Evolutionary conservation across 306 rosid genomes (phyloP), one percentile per base, ranked within the genome.

Genomic region (Sindora glabra): DNA sequence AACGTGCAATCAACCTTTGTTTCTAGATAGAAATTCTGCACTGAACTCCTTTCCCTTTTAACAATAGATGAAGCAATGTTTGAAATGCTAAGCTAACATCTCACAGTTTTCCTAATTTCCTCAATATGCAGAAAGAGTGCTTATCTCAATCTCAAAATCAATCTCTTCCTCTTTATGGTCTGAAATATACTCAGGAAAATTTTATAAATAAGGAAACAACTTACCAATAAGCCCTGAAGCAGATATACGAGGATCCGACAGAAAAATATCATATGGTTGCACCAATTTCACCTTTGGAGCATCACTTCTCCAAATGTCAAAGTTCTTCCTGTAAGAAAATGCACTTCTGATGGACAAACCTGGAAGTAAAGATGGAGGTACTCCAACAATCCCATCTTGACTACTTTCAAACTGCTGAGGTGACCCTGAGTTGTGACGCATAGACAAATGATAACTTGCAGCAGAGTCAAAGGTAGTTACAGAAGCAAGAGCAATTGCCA

Each of bases 201-300:
- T 23, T 48, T 26, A 57, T 10, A 62, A 24, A 30, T 17, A 48
- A 53, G 41, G 52, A 32, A 40, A 46, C 64, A 65, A 67, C 71
- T 62, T 78, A 88, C 99, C 96, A 37, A 83, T 74, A 54, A 74
- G 83, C 77, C 87, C 95, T 0, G 95, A 81, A 29, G 85, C 84
- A 8, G 94, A 83, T 60, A 86, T 73, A 3, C 60, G 86, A 38
- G 96, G 84, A 63, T 75, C 80, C 30, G 94, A 86, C 65, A 89
- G 95, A 67, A 92, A 88, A 1, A 82, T 19, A 72, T 92, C 99
- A 80, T 68, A 80, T 2, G 90, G 96, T 71, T 80, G 90, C 36
- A 76, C 90, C 78, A 66, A 62, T 74, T 69, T 86, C 79, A 81
- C 49, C 77, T 81, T 86, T 56, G 48, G 71, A 67, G 80, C 76